Evolutionary conservation across 371 early-diverging fungal genomes (phyloP), one percentile per base, ranked within the genome.

Genomic region (Haplosporangium sp.): DNA sequence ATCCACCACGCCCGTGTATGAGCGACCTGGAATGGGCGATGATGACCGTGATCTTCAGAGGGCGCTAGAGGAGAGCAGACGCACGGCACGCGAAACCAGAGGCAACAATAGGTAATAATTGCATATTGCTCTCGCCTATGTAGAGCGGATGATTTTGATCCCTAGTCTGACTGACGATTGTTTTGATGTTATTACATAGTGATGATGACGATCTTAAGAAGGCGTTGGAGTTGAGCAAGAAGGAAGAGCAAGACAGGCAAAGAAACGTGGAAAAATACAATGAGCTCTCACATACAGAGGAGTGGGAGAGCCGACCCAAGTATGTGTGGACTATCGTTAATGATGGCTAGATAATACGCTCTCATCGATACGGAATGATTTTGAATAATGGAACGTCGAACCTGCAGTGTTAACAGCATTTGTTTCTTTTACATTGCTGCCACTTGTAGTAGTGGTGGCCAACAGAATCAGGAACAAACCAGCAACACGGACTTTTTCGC

Each of bases 21-120:
- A 83, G 14, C 81, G 85, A 43, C 86, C 88, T n/a, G 85, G 87
- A 10, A 82, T 81, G 53, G 62, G 85, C 45, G 92, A 90, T 43
- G 97, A 96, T 38, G 97, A 96, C 47, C 77, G 84, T 14, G 94
- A 95, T 50, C 82, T 96, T 45, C 91, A 90, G 64, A 81, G 84
- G 57, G 98, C 98, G 1, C 82, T 96, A 14, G 96, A 94, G 66
- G 96, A 94, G 63, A 94, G 94, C 80, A 88, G 87, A 74, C 86
- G 89, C 29, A 85, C 86, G 64, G 93, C 95, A 0, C 86, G 82
- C n/a, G 86, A 90, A 37, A 85, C 87, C 51, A 87, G 55, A 62
- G 68, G 55, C 83, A 82, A 55, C 67, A 79, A 74, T 81, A 77
- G 69, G 74, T 73, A 51, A 20, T 45, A 62, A 53, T 63, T 73